phyloP scores from a whole-genome alignment of 192 early-diverging fungal genomes.

The Geranomyces variabilis region DNA sequence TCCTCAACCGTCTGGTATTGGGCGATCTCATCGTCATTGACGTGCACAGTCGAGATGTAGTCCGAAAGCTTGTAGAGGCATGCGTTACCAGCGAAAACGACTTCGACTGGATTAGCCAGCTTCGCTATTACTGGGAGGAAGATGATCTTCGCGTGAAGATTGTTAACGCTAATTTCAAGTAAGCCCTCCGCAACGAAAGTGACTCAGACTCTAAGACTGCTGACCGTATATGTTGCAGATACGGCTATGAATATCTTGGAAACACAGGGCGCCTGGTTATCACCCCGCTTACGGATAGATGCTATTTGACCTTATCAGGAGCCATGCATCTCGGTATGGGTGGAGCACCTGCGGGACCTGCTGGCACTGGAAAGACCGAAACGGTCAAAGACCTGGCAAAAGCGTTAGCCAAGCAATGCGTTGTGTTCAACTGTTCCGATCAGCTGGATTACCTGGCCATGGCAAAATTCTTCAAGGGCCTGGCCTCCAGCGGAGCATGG shows the following conservation, averaged over 20 bases:
- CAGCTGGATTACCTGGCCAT: conserved; percentile 67
- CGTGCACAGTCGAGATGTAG: conserved; percentile 63
- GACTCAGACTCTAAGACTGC: not conserved
- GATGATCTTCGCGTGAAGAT: conserved; percentile 64
- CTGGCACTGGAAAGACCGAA: conserved; percentile 66
- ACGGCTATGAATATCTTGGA: conserved; percentile 64
- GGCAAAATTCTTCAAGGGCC: conserved; percentile 68
- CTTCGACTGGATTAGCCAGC: conserved; percentile 68
- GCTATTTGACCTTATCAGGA: conserved; percentile 61
- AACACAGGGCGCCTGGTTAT: conserved; percentile 65
- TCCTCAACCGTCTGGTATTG: conserved; percentile 52
- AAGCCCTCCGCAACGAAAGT: not conserved
- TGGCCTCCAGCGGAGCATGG: conserved; percentile 63
- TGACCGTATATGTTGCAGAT: conserved; percentile 14
- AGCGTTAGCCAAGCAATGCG: conserved; percentile 65
- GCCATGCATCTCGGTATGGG: conserved; percentile 70
- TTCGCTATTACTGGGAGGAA: conserved; percentile 67
- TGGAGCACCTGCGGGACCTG: conserved; percentile 63
- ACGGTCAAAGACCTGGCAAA: conserved; percentile 66
- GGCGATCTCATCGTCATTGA: conserved; percentile 69
- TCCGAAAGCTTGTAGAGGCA: conserved; percentile 58
- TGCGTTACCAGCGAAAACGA: conserved; percentile 57
- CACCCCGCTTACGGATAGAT: conserved; percentile 63
- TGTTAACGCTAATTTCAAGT: conserved; percentile 65
- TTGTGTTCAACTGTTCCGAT: conserved; percentile 68